Base-by-base conservation (phyloP, 495 filamentous ascomycete species). In the Penicillium simplicissimum region DNA sequence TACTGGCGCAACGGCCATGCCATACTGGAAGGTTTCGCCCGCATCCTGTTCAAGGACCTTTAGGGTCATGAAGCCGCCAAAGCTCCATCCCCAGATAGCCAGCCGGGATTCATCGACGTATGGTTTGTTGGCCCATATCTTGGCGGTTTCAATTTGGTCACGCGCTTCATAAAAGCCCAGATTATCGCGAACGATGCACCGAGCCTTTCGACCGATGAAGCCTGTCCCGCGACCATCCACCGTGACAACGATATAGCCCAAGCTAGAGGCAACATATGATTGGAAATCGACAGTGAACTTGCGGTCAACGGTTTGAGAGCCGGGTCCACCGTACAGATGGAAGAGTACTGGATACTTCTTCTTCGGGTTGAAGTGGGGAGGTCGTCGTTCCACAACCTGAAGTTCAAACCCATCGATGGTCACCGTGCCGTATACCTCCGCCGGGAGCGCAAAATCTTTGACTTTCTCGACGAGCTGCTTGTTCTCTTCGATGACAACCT, bases 31-130 rank as follows among this genome's bases (percentile, higher is more conserved):
- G 0, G 93, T 98, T 65, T 85, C 68, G 7, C 95, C 95, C 1
- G 82, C 95, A 73, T 98, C 95, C 62, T 86, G 82, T 76, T 98
- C 95, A 2, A 98, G 83, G 4, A 91, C 93, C 78, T 98, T 98
- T 57, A 98, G 79, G n/a, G 95, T 92, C 86, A 92, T 93, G 80
- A 96, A 98, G 17, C 95, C 95, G 36, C 95, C 95, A 69, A 93
- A 98, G 62, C 90, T 95, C 95, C 95, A 98, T 37, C 95, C 95
- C 95, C 95, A 98, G 67, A 98, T 96, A 1, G 93, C 94, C 59
- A 98, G 86, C 35, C 88, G 82, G 10, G 84, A 77, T 60, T 83
- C 81, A 74, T 98, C 96, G 6, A 96, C 88, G 72, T 98, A 98
- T 31, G 81, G 70, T 79, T 95, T 96, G 42, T 74, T 70, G 0